These are phyloP conservation scores for Spiromastix sp. DNA, from an alignment of 2,329 filamentous ascomycete genomes.

Conservation along the genomic window DNA sequence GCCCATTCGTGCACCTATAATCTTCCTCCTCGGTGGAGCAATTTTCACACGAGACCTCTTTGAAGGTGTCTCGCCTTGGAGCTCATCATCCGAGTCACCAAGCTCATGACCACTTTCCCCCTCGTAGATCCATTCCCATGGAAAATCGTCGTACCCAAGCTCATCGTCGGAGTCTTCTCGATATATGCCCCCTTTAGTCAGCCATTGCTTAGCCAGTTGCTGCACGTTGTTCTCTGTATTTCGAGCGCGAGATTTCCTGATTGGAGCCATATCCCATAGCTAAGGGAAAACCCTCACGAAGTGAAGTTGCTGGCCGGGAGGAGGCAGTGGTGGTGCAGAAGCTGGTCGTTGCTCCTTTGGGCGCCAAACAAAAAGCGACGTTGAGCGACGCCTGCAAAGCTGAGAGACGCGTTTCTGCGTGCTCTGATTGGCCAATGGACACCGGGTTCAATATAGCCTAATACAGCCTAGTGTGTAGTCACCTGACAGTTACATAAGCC, in stretches of 20 bases:
- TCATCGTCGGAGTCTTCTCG: slow-evolving; percentile 85
- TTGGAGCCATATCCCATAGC: slow-evolving; percentile 16
- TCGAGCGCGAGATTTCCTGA: slow-evolving; percentile 8
- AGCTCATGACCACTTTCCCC: slow-evolving; percentile 14
- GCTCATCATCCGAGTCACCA: slow-evolving; percentile 8
- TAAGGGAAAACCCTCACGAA: background rate
- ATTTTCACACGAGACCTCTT: slow-evolving; percentile 9
- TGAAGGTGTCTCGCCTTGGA: slow-evolving; percentile 1
- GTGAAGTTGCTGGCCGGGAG: too few relatives aligned
- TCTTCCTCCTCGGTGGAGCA: slow-evolving; percentile 34
- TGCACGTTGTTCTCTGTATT: slow-evolving; percentile 13
- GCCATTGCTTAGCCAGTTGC: slow-evolving; percentile 36
- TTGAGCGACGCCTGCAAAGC: too few relatives aligned
- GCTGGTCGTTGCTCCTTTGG: background rate
- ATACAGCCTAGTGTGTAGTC: slow-evolving; percentile 1
- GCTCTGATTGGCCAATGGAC: slow-evolving; percentile 2
- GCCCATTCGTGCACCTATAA: slow-evolving; percentile 75
- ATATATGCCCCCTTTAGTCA: slow-evolving; percentile 51
- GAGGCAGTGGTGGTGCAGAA: too few relatives aligned
- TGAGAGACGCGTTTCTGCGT: slow-evolving; percentile 1
- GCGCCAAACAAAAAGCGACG: too few relatives aligned
- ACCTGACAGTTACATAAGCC: too few relatives aligned
- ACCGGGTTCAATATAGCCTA: background rate
- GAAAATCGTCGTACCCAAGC: slow-evolving; percentile 58
- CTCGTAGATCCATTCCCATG: slow-evolving; percentile 73